phyloP scores from a whole-genome alignment of 257 asterid genomes.

The Thymus quinquecostatus region DNA sequence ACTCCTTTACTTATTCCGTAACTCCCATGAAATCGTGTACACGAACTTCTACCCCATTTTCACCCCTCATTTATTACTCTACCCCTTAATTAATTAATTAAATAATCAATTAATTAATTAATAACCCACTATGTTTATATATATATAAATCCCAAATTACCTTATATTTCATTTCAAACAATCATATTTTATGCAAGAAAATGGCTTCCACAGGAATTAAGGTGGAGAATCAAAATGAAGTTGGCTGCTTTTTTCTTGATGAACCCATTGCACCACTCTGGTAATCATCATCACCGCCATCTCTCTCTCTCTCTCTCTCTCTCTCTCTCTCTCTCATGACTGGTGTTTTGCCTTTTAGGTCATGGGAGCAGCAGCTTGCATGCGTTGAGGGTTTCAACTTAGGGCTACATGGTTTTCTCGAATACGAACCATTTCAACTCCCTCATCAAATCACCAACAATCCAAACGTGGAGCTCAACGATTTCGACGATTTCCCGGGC shows the following conservation, averaged over 20 bases:
- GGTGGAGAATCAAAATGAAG: constrained; percentile 38
- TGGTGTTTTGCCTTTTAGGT: constrained; percentile 28
- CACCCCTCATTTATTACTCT: constrained; percentile 34
- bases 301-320: not conserved
- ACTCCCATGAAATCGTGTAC: constrained; percentile 71
- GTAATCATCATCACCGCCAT: constrained; percentile 21
- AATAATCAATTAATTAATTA: too few relatives aligned
- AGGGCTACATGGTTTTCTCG: constrained; percentile 25
- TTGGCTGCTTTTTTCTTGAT: constrained; percentile 36
- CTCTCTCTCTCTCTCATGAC: not conserved
- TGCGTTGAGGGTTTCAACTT: constrained; percentile 35
- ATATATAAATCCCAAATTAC: not conserved
- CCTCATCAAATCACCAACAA: constrained; percentile 20
- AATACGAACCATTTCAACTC: constrained; percentile 33
- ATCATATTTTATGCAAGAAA: not conserved
- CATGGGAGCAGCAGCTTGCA: constrained; percentile 46
- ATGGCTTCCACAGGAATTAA: constrained; percentile 41
- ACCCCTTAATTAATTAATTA: too few relatives aligned
- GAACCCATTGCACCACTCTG: constrained; percentile 42
- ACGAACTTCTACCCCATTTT: constrained; percentile 51
- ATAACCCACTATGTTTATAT: too few relatives aligned
- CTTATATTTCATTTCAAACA: not conserved
- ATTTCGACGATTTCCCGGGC: constrained; percentile 48
- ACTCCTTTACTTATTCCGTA: constrained; percentile 54
- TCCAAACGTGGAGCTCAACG: constrained; percentile 33